Evolutionary conservation across 1,284 basidiomycete genomes (phyloP), one percentile per base, ranked within the genome.

Genomic region (Heterobasidion irregulare): DNA sequence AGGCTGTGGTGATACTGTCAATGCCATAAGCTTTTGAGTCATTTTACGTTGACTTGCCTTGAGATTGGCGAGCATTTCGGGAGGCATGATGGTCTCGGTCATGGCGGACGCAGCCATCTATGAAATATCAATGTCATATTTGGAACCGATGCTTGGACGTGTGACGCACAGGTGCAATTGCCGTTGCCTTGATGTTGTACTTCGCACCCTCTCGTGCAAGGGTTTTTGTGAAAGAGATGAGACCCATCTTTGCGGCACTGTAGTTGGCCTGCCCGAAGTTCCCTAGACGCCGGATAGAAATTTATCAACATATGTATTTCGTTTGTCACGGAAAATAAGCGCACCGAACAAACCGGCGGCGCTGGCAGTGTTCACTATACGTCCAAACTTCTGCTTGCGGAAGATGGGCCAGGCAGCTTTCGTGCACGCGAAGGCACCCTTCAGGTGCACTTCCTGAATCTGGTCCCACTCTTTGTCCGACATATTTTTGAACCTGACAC

Each of bases 241-340:
- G 80, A 65, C 84, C 92, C 91, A 94, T 94, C 77, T 92, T 92
- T 1, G 89, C 90, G 3, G 89, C 87, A 57, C 86, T 89, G 67
- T 92, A 92, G 73, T 99, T 99, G 16, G 94, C 86, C 72, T 99
- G 97, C 16, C 96, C 97, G 69, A 96, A 93, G 77, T 98, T 98
- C 8, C 94, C 92, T 86, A 73, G 62, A 56, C 12, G 51, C 44
- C 47, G 12, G 45, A 50, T 36, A 51, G 38, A 47, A 26, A 8
- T 12, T 47, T 16, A 45, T 9, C 48, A 12, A 8, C 33, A 38
- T 36, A 26, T 41, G 10, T n/a, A 41, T 33, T 46, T 6, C 13
- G 52, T 16, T 15, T 53, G 51, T 32, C 13, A 44, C 16, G 18
- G 34, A 46, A 19, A 1, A 16, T 9, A 38, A 16, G 64, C 75